Evolutionary conservation across 148 eudicot species (phyloP).

Genomic region (Rhododendron vialii): DNA sequence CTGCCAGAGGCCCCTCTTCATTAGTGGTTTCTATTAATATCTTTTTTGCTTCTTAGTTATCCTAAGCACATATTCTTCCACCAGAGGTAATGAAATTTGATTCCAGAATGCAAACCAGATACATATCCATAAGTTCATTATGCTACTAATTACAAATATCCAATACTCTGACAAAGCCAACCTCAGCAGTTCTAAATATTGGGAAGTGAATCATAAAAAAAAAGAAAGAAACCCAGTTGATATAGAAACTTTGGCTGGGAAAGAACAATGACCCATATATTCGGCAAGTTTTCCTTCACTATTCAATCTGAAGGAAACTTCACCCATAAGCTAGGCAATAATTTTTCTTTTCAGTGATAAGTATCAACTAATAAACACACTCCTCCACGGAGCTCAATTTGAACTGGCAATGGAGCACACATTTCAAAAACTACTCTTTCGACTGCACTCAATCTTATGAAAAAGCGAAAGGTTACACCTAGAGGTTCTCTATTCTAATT

Average conservation of each 20-base stretch:
- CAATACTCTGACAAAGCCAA: background rate
- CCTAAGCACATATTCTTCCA: background rate
- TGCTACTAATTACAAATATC: background rate
- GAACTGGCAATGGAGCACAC: background rate
- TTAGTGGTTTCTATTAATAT: background rate
- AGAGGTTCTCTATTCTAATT: too few species aligned
- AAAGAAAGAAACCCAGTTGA: background rate
- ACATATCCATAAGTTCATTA: background rate
- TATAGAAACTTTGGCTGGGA: background rate
- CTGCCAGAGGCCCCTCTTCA: background rate
- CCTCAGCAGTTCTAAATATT: background rate
- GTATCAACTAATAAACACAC: background rate
- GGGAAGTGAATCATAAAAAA: background rate
- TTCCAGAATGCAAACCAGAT: background rate
- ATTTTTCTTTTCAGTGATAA: background rate
- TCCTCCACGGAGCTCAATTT: background rate
- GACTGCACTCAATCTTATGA: too few species aligned
- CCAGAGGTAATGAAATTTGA: background rate
- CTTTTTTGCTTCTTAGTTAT: background rate
- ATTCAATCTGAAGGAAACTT: background rate
- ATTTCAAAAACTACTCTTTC: too few species aligned
- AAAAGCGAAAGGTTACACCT: too few species aligned
- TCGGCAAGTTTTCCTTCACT: background rate
- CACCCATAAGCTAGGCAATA: background rate
- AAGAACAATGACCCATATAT: background rate